phyloP scores from a whole-genome alignment of 164 flowering plant species.

The Tinospora cordifolia region DNA sequence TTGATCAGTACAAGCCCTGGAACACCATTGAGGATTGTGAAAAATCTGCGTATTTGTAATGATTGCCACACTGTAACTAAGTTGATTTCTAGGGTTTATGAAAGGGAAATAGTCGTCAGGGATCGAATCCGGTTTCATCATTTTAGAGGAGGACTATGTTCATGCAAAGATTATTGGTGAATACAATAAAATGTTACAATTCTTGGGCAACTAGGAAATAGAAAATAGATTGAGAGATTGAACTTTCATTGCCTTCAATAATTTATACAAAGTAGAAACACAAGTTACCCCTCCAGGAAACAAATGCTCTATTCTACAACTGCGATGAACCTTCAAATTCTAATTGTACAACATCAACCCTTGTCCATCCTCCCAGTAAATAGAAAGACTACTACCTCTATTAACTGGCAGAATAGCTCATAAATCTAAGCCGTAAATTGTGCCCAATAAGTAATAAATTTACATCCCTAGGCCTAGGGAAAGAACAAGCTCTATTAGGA shows the following conservation, averaged over 20 bases:
- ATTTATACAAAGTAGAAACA: slow-evolving; percentile 32
- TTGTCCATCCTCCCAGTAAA: slow-evolving; percentile 1
- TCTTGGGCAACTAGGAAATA: not conserved
- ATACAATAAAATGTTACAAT: not conserved
- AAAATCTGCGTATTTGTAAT: slow-evolving; percentile 11
- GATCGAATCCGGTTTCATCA: slow-evolving; percentile 15
- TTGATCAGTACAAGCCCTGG: slow-evolving; percentile 8
- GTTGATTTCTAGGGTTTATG: slow-evolving; percentile 8
- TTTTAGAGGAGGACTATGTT: slow-evolving; percentile 7
- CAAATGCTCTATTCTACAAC: slow-evolving; percentile 1
- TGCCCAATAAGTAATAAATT: not conserved
- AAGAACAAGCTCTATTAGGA: not conserved
- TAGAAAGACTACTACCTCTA: not conserved
- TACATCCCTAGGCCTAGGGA: not conserved
- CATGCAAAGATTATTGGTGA: slow-evolving; percentile 16
- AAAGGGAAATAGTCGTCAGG: slow-evolving; percentile 10
- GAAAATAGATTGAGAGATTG: slow-evolving; percentile 1
- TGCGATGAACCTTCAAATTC: slow-evolving; percentile 3
- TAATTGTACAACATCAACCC: slow-evolving; percentile 14
- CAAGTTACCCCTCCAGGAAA: not conserved
- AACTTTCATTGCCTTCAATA: slow-evolving; percentile 30
- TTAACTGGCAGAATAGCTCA: not conserved
- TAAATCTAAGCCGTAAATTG: not conserved
- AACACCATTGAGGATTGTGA: slow-evolving; percentile 9
- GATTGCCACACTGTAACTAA: slow-evolving; percentile 12